A percentile compares a stretch with the other conserved stretches of the same genome.
Evolutionary conservation across 352 stramenopile genomes (phyloP).

Genomic region (Phytophthora pisi): DNA sequence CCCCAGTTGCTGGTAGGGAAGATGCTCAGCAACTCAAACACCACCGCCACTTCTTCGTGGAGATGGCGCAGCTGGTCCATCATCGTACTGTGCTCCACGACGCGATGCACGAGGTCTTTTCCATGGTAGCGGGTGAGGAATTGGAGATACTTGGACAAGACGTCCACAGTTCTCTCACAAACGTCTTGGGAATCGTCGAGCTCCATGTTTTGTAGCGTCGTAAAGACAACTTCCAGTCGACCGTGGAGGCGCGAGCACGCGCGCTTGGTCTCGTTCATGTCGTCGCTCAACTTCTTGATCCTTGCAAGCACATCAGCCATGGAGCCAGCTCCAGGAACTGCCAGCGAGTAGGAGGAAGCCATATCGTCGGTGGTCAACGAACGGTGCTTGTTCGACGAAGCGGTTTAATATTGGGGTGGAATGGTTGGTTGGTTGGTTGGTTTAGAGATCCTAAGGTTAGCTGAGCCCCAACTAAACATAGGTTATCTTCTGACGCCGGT

Average conservation of each 20-base stretch:
- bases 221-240: neutral
- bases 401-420: too few relatives aligned
- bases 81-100: conserved; percentile 6
- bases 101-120: conserved; percentile 6
- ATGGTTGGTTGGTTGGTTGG: too few relatives aligned
- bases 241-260: conserved; percentile 1
- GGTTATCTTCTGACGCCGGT: too few relatives aligned
- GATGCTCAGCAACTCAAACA: conserved; percentile 32
- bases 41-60: conserved; percentile 28
- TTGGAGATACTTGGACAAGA: neutral
- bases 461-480: neutral
- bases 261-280: neutral
- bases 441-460: too few relatives aligned
- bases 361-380: neutral
- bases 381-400: too few relatives aligned
- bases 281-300: neutral
- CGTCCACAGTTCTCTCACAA: neutral
- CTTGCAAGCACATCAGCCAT: neutral
- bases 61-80: conserved; percentile 26
- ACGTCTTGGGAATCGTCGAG: neutral
- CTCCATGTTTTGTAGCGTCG: neutral
- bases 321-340: neutral
- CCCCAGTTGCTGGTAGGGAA: conserved; percentile 19
- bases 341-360: neutral
- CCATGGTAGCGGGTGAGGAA: conserved; percentile 9